These are phyloP conservation scores for Logfia minima DNA, from an alignment of 129 eudicot species.

Conservation along the genomic window DNA sequence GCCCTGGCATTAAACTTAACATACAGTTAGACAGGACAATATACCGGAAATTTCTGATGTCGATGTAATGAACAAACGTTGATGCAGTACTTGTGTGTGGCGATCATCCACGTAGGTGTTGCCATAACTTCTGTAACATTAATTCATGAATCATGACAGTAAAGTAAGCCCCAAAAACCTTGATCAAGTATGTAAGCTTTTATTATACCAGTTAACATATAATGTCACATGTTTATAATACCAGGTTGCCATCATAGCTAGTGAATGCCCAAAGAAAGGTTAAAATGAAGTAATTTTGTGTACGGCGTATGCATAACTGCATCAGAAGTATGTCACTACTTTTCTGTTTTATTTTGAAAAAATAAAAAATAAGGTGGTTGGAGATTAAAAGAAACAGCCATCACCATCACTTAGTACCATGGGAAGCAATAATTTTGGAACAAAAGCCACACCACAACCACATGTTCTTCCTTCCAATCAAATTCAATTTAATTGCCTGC, in stretches of 20 bases:
- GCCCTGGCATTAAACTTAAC: too few relatives aligned
- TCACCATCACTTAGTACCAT: conserved; percentile 39
- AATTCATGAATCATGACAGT: too few relatives aligned
- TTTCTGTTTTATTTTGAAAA: background rate
- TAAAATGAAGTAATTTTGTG: background rate
- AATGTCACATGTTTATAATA: background rate
- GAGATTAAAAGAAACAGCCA: conserved; percentile 32
- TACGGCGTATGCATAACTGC: background rate
- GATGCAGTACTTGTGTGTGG: background rate
- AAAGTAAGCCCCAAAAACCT: background rate
- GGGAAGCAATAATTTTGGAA: conserved; percentile 34
- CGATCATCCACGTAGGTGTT: background rate
- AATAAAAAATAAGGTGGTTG: conserved; percentile 15
- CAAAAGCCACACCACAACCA: conserved; percentile 32
- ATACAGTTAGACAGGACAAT: too few relatives aligned
- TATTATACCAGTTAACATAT: background rate
- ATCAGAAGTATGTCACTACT: background rate
- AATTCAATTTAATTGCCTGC: conserved; percentile 18
- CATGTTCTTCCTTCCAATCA: conserved; percentile 33
- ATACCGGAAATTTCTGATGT: background rate
- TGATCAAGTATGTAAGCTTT: background rate
- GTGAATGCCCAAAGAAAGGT: background rate
- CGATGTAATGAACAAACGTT: background rate
- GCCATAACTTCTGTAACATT: background rate
- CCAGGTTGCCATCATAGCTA: too few relatives aligned